Evolutionary conservation across 345 rosid genomes (phyloP).

Genomic region (Citrus unshiu): DNA sequence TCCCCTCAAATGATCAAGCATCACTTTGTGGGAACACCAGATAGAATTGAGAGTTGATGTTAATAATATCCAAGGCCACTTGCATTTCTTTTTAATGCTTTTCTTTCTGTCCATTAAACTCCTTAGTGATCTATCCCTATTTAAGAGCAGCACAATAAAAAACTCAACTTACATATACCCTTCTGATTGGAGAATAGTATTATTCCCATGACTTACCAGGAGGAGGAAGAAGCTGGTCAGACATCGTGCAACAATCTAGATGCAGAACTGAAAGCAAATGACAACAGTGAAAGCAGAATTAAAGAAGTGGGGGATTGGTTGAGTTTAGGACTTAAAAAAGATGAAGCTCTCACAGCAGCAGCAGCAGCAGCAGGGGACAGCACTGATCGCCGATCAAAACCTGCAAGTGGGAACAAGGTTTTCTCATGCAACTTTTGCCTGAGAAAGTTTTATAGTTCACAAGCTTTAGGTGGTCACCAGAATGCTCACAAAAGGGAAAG

Average conservation of each 20-base stretch:
- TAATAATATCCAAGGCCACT: slow-evolving; percentile 15
- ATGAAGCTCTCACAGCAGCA: background rate
- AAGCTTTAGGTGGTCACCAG: slow-evolving; percentile 52
- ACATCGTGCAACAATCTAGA: slow-evolving; percentile 13
- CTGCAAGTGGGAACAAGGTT: slow-evolving; percentile 16
- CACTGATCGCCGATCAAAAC: slow-evolving; percentile 10
- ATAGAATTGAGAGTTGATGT: background rate
- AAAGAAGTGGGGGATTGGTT: slow-evolving; percentile 30
- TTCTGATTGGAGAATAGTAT: background rate
- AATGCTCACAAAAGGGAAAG: slow-evolving; percentile 51
- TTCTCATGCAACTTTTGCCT: slow-evolving; percentile 50
- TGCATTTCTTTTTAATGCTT: background rate
- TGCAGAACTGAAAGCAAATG: slow-evolving; percentile 5
- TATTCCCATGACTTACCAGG: slow-evolving; percentile 26
- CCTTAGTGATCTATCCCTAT: slow-evolving; percentile 12
- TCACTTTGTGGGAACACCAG: slow-evolving; percentile 11
- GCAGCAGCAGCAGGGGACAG: slow-evolving; percentile 5
- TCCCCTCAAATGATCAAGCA: slow-evolving; percentile 2
- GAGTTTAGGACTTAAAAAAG: slow-evolving; percentile 29
- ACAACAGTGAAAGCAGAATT: background rate
- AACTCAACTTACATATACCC: background rate
- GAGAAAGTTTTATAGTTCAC: slow-evolving; percentile 49
- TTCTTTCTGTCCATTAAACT: slow-evolving; percentile 19
- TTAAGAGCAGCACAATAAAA: slow-evolving; percentile 10
- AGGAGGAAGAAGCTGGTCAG: slow-evolving; percentile 20